Evolutionary conservation across 2,329 filamentous ascomycete genomes (phyloP), one percentile per base, ranked within the genome.

Genomic region (Arthroderma uncinatum): DNA sequence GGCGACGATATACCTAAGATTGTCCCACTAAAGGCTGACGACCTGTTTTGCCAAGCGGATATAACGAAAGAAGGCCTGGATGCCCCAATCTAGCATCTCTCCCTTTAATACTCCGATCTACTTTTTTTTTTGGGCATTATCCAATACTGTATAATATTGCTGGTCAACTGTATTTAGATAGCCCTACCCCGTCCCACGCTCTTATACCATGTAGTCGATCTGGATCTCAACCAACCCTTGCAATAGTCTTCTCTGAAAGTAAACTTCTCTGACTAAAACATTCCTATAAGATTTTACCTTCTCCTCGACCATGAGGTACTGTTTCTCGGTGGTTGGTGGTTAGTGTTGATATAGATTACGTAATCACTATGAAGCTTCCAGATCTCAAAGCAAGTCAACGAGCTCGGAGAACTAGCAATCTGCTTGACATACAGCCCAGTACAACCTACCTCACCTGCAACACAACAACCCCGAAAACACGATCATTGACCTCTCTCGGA

Each of bases 41-140:
- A 88, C 66, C 70, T 90, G 53, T 91, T 91, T 67, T 91, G 87
- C 64, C 71, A 75, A 8, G 53, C 3, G 28, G 28, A 50, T 16
- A 30, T 16, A 50, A 12, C 25, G 4, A 30, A 16, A 30, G 23
- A 33, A 5, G 3, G 25, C 2, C 23, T 33, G 7, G 47, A 47
- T 12, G 12, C 23, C 21, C 12, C 40, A 6, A 10, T 5, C 5
- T 47, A 47, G 21, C 21, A 47, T 47, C 21, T 21, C 9, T 42
- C 19, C 10, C 30, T 5, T 33, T 9, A 36, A 14, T 3, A 36
- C 1, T 10, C 40, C 3, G 7, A 47, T 47, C 8, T n/a, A n/a
- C n/a, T n/a, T n/a, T n/a, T n/a, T n/a, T 7, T 30, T 30, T 30
- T 30, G 3, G 28, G 28, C 28, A 28, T 47, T 4, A 2, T 21